Conservation (phyloP, 2,329 filamentous ascomycete genomes). For the Botrytis fragariae region DNA sequence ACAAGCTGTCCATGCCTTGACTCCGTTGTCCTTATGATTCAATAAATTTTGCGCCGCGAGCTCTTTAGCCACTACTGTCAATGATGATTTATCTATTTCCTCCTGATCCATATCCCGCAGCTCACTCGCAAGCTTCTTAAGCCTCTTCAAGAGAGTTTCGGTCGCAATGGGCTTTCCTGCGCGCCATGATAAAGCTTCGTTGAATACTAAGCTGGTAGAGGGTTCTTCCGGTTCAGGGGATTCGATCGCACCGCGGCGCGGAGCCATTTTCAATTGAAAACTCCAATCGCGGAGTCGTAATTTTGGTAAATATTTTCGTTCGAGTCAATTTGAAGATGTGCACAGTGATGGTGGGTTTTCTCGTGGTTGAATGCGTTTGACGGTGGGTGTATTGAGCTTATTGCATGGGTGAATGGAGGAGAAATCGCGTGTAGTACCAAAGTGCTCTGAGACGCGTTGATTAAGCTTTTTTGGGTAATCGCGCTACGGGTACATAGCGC, state of each 20-base stretch:
- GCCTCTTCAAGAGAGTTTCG: constrained; percentile 74
- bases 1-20: constrained; percentile 82
- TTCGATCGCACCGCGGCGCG: constrained; percentile 37
- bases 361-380: constrained; percentile 2
- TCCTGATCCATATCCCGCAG: constrained; percentile 85
- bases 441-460: constrained; percentile 12
- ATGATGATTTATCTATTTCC: constrained; percentile 75
- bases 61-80: constrained; percentile 79
- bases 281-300: constrained; percentile 12
- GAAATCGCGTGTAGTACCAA: constrained; percentile 18
- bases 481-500: not conserved
- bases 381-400: constrained; percentile 11
- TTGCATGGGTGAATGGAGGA: constrained; percentile 13
- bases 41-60: constrained; percentile 79
- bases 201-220: constrained; percentile 64
- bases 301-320: not conserved
- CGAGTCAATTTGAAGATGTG: not conserved
- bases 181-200: constrained; percentile 85
- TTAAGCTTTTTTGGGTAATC: constrained; percentile 6
- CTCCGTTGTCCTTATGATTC: constrained; percentile 88
- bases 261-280: constrained; percentile 34
- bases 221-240: constrained; percentile 35
- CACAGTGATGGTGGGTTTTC: not conserved
- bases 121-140: constrained; percentile 79
- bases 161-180: constrained; percentile 87